Conservation (phyloP, 2,329 filamentous ascomycete genomes). For the Aspergillus luchuensis region DNA sequence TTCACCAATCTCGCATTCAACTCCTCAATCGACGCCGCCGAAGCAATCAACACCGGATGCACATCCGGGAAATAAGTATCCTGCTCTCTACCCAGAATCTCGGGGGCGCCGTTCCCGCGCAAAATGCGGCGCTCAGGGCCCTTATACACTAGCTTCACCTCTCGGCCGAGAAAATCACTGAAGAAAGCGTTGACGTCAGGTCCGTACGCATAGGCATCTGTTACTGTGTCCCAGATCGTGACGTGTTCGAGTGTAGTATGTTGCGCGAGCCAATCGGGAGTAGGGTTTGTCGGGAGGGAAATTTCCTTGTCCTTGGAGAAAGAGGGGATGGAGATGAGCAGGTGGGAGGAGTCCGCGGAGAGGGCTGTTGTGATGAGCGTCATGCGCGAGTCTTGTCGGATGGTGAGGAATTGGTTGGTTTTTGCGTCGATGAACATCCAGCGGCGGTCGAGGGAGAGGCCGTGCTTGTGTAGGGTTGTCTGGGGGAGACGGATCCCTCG, state of each 20-base stretch:
- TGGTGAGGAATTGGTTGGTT: slow-evolving; percentile 61
- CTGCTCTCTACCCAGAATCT: slow-evolving; percentile 56
- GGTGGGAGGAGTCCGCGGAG: slow-evolving; percentile 48
- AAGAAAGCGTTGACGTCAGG: slow-evolving; percentile 56
- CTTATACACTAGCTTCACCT: slow-evolving; percentile 63
- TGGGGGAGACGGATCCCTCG: slow-evolving; percentile 60
- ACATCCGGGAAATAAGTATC: slow-evolving; percentile 63
- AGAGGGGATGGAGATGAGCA: slow-evolving; percentile 49
- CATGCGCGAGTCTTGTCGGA: slow-evolving; percentile 63
- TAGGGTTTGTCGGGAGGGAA: slow-evolving; percentile 58
- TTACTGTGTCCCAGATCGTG: slow-evolving; percentile 62
- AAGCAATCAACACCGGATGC: slow-evolving; percentile 59
- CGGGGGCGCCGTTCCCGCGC: slow-evolving; percentile 57
- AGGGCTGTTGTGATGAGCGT: slow-evolving; percentile 62
- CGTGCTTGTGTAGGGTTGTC: slow-evolving; percentile 56
- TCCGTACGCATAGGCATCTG: slow-evolving; percentile 59
- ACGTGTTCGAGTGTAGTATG: slow-evolving; percentile 55
- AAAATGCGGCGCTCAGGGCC: slow-evolving; percentile 59
- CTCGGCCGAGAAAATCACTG: slow-evolving; percentile 57
- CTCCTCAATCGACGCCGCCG: slow-evolving; percentile 58
- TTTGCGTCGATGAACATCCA: slow-evolving; percentile 66
- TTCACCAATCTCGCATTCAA: slow-evolving; percentile 56
- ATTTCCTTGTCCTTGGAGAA: slow-evolving; percentile 45
- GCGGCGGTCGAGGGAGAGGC: slow-evolving; percentile 63
- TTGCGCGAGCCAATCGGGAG: slow-evolving; percentile 53